Percentiles rank a stretch among this genome's conserved stretches.
These are phyloP conservation scores for Teunomyces kruisii DNA, from an alignment of 805 yeast genomes.

Conservation along the genomic window DNA sequence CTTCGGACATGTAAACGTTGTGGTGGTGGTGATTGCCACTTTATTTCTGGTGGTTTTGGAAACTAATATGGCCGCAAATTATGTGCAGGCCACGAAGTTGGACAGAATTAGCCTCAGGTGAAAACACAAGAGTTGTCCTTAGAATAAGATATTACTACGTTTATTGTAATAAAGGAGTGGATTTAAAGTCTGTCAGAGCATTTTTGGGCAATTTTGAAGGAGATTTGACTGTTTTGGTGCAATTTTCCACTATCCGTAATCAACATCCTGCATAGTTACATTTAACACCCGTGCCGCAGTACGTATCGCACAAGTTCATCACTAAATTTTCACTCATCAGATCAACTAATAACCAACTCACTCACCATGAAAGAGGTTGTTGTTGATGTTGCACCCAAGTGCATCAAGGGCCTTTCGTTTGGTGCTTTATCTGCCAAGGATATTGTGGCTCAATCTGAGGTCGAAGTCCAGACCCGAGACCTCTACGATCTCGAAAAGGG, in stretches of 20 bases:
- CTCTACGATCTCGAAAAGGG: slow-evolving; percentile 89
- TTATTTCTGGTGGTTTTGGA: background rate
- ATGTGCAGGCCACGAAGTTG: background rate
- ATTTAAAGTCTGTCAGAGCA: too few relatives aligned
- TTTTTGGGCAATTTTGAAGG: too few relatives aligned
- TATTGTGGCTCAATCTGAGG: slow-evolving; percentile 90
- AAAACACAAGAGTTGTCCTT: too few relatives aligned
- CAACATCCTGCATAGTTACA: background rate
- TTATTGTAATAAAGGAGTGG: too few relatives aligned
- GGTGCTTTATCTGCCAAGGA: slow-evolving; percentile 92
- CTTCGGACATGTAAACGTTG: background rate
- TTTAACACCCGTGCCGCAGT: background rate
- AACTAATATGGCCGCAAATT: background rate
- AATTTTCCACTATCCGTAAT: background rate
- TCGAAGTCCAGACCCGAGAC: slow-evolving; percentile 88
- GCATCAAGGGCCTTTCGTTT: slow-evolving; percentile 86
- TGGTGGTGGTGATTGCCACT: slow-evolving; percentile 4
- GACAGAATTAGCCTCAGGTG: too few relatives aligned
- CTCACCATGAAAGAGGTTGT: slow-evolving; percentile 46
- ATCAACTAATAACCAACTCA: background rate
- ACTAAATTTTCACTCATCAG: slow-evolving; percentile 4
- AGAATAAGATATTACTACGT: too few relatives aligned
- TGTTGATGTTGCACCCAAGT: slow-evolving; percentile 83
- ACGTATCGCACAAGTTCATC: background rate
- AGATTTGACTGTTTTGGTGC: background rate